A percentile compares a stretch with the other conserved stretches of the same genome.
Evolutionary conservation across 2,329 filamentous ascomycete genomes (phyloP).

Genomic region (Camillea tinctor): DNA sequence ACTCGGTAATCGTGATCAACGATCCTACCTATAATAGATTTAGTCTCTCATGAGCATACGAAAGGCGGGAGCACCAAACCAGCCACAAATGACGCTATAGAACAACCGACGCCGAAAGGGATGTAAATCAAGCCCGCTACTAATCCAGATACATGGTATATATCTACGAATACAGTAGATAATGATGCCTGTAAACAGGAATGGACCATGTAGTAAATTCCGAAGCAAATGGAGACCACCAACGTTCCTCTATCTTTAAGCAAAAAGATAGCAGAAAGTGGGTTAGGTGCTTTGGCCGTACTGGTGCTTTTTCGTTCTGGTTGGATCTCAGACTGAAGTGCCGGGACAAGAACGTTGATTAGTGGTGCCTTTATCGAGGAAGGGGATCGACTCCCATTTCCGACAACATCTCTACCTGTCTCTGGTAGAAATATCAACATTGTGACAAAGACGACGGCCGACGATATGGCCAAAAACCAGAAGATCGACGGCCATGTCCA

Average conservation of each 20-base stretch:
- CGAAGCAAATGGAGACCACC: background rate
- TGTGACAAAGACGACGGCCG: slow-evolving; percentile 1
- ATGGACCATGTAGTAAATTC: slow-evolving; percentile 10
- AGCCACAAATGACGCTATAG: slow-evolving; percentile 3
- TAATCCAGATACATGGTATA: slow-evolving; percentile 10
- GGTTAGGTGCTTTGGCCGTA: background rate
- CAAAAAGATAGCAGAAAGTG: background rate
- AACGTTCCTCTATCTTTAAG: slow-evolving; percentile 2
- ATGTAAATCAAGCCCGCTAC: slow-evolving; percentile 12
- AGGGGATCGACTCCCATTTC: slow-evolving; percentile 1
- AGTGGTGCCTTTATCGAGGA: background rate
- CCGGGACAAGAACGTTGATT: background rate
- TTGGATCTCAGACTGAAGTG: background rate
- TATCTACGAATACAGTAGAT: slow-evolving; percentile 9
- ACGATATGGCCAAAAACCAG: slow-evolving; percentile 8
- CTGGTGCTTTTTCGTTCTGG: background rate
- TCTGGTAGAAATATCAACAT: slow-evolving; percentile 6
- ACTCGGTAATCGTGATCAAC: slow-evolving; percentile 9
- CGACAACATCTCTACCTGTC: slow-evolving; percentile 5
- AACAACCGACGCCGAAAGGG: slow-evolving; percentile 12
- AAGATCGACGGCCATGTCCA: slow-evolving; percentile 10
- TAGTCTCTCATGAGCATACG: background rate
- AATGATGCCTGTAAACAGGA: slow-evolving; percentile 13
- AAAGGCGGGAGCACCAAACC: background rate
- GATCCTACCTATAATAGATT: slow-evolving; percentile 2